phyloP scores from a whole-genome alignment of 2,329 filamentous ascomycete species.

The Teratosphaeria gauchensis region DNA sequence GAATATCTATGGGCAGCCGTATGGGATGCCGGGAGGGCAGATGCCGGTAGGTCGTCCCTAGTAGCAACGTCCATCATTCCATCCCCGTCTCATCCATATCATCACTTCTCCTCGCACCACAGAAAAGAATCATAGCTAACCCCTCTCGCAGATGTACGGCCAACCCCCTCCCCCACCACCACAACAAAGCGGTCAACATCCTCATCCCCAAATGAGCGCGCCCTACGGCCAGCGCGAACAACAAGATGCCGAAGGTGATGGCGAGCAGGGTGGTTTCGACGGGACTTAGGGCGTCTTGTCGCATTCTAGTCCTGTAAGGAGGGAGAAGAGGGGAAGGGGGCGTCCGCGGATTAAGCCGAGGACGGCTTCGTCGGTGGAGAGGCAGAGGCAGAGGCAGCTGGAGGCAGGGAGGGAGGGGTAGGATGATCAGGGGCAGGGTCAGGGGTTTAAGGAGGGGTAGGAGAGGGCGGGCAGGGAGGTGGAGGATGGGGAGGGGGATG shows the following conservation, averaged over 20 bases:
- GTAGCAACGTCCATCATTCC: background rate
- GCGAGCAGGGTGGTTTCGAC: conserved; percentile 1
- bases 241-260: conserved; percentile 1
- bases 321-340: background rate
- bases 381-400: too few relatives aligned
- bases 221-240: conserved; percentile 1
- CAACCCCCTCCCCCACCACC: background rate
- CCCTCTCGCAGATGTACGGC: conserved; percentile 1
- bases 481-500: too few relatives aligned
- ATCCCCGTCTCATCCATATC: background rate
- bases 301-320: background rate
- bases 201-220: conserved; percentile 1
- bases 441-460: too few relatives aligned
- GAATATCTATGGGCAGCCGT: conserved; percentile 56
- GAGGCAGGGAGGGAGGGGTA: too few relatives aligned
- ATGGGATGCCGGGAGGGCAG: conserved; percentile 17
- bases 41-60: conserved; percentile 23
- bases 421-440: too few relatives aligned
- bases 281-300: background rate
- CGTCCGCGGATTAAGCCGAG: background rate
- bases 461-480: too few relatives aligned
- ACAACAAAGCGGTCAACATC: conserved; percentile 1
- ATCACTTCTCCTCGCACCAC: background rate
- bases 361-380: too few relatives aligned
- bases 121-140: background rate